phyloP scores from a whole-genome alignment of 192 early-diverging fungal species.

The Coemansia sp. region DNA sequence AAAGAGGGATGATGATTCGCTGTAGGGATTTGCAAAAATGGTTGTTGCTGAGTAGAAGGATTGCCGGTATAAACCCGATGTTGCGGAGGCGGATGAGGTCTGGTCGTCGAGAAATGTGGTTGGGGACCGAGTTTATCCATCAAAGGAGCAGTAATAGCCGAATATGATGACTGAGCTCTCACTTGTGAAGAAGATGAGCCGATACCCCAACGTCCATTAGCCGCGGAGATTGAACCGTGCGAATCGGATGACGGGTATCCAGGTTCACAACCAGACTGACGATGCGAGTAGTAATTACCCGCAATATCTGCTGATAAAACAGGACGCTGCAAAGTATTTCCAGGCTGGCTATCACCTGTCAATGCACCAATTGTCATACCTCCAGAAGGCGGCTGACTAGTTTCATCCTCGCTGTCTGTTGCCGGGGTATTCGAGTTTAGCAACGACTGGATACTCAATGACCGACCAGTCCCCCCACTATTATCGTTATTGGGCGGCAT shows the following conservation, averaged over 20 bases:
- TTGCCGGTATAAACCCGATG: too few relatives aligned
- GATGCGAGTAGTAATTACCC: not conserved
- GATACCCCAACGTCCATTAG: not conserved
- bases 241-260: not conserved
- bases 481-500: not conserved
- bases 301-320: not conserved
- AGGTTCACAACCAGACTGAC: not conserved
- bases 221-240: constrained; percentile 1
- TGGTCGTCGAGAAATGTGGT: too few relatives aligned
- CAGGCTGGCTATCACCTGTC: not conserved
- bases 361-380: not conserved
- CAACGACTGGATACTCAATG: constrained; percentile 22
- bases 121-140: not conserved
- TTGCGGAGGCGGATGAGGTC: too few relatives aligned
- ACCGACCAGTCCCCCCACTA: not conserved
- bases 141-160: constrained; percentile 1
- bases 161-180: too few relatives aligned
- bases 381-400: not conserved
- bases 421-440: not conserved
- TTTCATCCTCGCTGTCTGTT: not conserved
- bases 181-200: not conserved
- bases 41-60: too few relatives aligned
- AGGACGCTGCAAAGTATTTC: not conserved
- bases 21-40: not conserved
- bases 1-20: not conserved